Percentiles rank a stretch among this genome's conserved stretches.
phyloP scores from a whole-genome alignment of 768 basidiomycete genomes.

The Pisolithus marmoratus region DNA sequence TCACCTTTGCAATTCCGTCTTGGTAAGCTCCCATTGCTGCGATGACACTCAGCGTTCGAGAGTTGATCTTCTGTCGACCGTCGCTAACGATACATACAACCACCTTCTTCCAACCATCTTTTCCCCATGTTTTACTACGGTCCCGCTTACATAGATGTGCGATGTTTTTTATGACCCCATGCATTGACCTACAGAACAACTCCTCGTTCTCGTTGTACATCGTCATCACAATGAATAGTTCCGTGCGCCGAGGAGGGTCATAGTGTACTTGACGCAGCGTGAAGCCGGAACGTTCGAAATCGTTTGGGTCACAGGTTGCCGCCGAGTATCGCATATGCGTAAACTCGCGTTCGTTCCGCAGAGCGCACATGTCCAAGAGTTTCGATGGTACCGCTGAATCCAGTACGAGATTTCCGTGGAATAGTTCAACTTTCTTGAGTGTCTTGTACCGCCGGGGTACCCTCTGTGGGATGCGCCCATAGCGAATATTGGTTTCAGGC shows the following conservation, averaged over 20 bases:
- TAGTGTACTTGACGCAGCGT: constrained; percentile 88
- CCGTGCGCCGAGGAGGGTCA: constrained; percentile 85
- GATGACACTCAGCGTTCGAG: constrained; percentile 76
- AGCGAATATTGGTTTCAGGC: constrained; percentile 63
- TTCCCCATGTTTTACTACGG: constrained; percentile 91
- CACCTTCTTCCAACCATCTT: constrained; percentile 98
- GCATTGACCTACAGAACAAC: constrained; percentile 89
- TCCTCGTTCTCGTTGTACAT: constrained; percentile 97
- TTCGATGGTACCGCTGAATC: constrained; percentile 91
- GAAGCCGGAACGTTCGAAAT: constrained; percentile 78
- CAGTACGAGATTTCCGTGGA: constrained; percentile 90
- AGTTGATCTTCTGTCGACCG: constrained; percentile 80
- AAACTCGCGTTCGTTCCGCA: constrained; percentile 80
- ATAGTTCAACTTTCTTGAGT: constrained; percentile 87
- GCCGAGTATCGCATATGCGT: constrained; percentile 96
- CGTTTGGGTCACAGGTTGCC: constrained; percentile 93
- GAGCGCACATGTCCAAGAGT: constrained; percentile 75
- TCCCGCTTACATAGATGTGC: constrained; percentile 83
- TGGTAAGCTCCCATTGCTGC: constrained; percentile 95
- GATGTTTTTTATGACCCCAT: constrained; percentile 93
- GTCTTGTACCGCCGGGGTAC: constrained; percentile 90
- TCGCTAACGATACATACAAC: constrained; percentile 91
- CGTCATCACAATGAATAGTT: constrained; percentile 95
- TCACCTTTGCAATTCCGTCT: constrained; percentile 85
- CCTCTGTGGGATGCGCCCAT: constrained; percentile 87